phyloP scores from a whole-genome alignment of 371 early-diverging fungal genomes.

The Mucor plumbeus region DNA sequence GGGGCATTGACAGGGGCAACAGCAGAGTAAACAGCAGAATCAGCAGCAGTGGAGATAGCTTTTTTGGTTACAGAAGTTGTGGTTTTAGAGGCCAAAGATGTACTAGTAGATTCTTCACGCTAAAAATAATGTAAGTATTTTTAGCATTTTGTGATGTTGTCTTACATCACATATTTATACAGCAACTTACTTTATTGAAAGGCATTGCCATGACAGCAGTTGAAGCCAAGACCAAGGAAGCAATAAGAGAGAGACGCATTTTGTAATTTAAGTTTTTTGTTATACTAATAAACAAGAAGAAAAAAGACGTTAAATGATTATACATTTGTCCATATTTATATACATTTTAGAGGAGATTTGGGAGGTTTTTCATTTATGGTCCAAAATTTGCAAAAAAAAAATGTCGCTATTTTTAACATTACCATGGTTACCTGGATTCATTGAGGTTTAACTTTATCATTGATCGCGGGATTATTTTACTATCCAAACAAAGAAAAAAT shows the following conservation, averaged over 20 bases:
- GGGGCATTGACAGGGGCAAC: constrained; percentile 11
- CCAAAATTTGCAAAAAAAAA: background rate
- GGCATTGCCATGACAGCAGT: background rate
- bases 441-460: background rate
- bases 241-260: constrained; percentile 12
- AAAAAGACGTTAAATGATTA: background rate
- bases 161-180: background rate
- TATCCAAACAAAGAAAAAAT: background rate
- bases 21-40: background rate
- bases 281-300: background rate
- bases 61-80: background rate
- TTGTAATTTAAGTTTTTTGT: background rate
- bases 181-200: background rate
- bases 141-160: background rate
- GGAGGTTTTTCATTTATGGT: background rate
- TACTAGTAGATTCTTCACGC: constrained; percentile 3
- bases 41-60: background rate
- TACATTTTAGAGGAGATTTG: background rate
- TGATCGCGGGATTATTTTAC: background rate
- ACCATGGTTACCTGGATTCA: background rate
- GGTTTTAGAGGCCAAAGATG: background rate
- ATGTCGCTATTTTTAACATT: background rate
- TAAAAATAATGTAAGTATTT: constrained; percentile 8
- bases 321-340: background rate
- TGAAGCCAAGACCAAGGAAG: constrained; percentile 13